Base-by-base conservation (phyloP, 148 eudicot genomes). In the Diospyros kaki region DNA sequence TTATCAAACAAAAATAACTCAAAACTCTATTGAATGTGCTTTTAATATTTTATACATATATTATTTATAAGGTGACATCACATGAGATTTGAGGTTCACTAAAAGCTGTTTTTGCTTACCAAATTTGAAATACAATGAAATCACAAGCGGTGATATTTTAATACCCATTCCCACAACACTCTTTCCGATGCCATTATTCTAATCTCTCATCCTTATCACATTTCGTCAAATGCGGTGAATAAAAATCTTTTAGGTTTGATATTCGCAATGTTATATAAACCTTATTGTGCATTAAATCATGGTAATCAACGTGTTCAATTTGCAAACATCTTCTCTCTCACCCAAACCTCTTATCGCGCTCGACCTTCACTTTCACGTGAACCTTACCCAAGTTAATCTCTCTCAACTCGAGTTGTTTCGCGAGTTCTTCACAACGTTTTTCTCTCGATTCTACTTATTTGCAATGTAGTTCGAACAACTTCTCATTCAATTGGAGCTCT, bases 191-290 rank as follows among this genome's bases (percentile, higher is more conserved):
- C 0, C 28, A 28, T 28, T 28, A 28, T 28, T 28, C 28, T 28
- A 28, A 28, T 28, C 28, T 28, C 0, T 28, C 28, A 28, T 43
- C 64, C 58, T 71, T 42, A 52, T 74, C 74, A n/a, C 48, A 66
- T 18, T 41, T 74, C 66, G 48, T 55, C 48, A 8, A 12, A 42
- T 54, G 11, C 8, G 75, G 43, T 7, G 44, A 14, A 17, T 55
- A 67, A 43, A 75, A 68, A 61, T 73, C 79, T 66, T 65, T 12
- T 14, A 76, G 9, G 11, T 58, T 11, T 70, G 79, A 80, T 13
- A 69, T 41, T 4, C 41, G 28, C 50, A 75, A 79, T 17, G 51
- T 68, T 58, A 2, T 46, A 43, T 12, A 69, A 45, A 68, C 56
- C 38, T 69, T 55, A 46, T 45, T 13, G 6, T 51, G 11, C 54